Evolutionary conservation across 495 filamentous ascomycete species (phyloP).

Genomic region (Lophiotrema nucula): DNA sequence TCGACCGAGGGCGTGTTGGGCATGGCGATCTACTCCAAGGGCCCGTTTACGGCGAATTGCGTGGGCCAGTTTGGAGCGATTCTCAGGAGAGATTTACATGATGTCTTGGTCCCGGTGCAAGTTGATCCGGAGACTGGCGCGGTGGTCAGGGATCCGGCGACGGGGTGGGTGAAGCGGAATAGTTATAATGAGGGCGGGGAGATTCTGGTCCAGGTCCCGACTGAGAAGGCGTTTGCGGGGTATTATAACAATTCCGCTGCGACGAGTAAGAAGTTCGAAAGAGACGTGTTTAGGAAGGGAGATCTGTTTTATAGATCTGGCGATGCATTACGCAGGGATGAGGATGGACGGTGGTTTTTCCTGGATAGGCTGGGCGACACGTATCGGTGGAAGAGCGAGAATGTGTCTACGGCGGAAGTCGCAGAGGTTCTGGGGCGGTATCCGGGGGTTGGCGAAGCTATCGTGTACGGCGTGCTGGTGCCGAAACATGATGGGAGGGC

Average conservation of each 20-base stretch:
- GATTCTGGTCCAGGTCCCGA: slow-evolving; percentile 64
- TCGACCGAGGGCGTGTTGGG: slow-evolving; percentile 40
- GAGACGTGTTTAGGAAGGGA: slow-evolving; percentile 68
- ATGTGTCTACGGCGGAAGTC: slow-evolving; percentile 77
- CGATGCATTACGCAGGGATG: slow-evolving; percentile 63
- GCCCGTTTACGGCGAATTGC: slow-evolving; percentile 57
- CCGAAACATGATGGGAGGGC: slow-evolving; percentile 50
- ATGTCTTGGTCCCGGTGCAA: slow-evolving; percentile 61
- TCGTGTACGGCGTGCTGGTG: slow-evolving; percentile 72
- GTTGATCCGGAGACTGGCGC: slow-evolving; percentile 67
- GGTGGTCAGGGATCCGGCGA: slow-evolving; percentile 60
- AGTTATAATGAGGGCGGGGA: slow-evolving; percentile 68
- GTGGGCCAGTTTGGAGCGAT: slow-evolving; percentile 72
- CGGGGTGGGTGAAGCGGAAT: slow-evolving; percentile 62
- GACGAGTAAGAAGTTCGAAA: slow-evolving; percentile 64
- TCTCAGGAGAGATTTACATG: slow-evolving; percentile 48
- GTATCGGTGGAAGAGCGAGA: slow-evolving; percentile 81
- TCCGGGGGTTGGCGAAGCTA: slow-evolving; percentile 68
- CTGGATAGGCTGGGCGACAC: slow-evolving; percentile 74
- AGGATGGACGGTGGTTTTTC: slow-evolving; percentile 76
- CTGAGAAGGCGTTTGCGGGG: slow-evolving; percentile 58
- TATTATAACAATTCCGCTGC: slow-evolving; percentile 68
- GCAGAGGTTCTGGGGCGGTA: slow-evolving; percentile 63
- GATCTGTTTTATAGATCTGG: slow-evolving; percentile 74
- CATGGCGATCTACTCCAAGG: slow-evolving; percentile 30